Base-by-base conservation (phyloP, 768 basidiomycete genomes). In the Amyloporia xantha region DNA sequence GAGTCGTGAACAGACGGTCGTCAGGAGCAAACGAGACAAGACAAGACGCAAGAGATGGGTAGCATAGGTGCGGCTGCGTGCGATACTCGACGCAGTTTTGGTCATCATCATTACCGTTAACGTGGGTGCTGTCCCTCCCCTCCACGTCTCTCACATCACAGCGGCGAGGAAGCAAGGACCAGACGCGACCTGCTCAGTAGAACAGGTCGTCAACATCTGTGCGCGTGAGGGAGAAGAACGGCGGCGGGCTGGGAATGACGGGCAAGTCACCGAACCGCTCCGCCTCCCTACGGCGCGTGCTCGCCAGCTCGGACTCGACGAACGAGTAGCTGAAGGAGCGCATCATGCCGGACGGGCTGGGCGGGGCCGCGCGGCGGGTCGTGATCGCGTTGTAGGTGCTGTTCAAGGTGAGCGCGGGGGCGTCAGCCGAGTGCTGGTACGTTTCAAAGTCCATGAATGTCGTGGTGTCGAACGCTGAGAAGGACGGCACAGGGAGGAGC, bases 321-420 rank as follows among this genome's bases (percentile, higher is more conserved):
- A 51, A 51, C 20, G 62, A 63, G 49, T 63, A 63, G 58, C 59
- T 63, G 15, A 51, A 45, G 4, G 62, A 57, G 41, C 62, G 57
- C 19, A 49, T 37, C 10, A 41, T 19, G 11, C 40, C 36, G 7
- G 30, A 33, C 7, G 30, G 30, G 15, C 30, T 15, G 9, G 30
- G 9, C 9, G 30, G 30, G 30, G 15, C 9, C 30, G 30, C 30
- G n/a, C n/a, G n/a, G n/a, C n/a, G n/a, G n/a, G n/a, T n/a, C n/a
- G n/a, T n/a, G n/a, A n/a, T n/a, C n/a, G n/a, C n/a, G 25, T 50
- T 20, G 48, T 19, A 30, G 19, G 37, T 27, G 10, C 35, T 47
- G 33, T 25, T 20, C 42, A 24, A 26, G 6, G 40, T 12, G 42
- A 44, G 19, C n/a, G n/a, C n/a, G n/a, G n/a, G n/a, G n/a, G n/a